Conservation (phyloP, 225 moss, liverwort and hornwort genomes). For the Marchantia polymorpha region DNA sequence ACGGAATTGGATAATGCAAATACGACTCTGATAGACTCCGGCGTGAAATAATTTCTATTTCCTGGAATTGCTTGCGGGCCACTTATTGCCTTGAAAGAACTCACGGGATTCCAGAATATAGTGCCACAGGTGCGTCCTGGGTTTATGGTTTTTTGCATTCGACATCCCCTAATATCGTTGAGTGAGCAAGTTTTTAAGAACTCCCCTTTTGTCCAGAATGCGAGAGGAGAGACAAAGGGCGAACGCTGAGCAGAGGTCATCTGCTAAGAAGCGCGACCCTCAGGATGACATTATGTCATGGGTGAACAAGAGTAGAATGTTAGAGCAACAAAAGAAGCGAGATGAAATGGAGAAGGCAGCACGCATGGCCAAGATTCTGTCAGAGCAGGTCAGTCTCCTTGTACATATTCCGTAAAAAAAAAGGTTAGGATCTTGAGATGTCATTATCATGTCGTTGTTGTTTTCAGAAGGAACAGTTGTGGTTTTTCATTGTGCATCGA, state of each 20-base stretch:
- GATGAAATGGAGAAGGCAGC: slow-evolving; percentile 91
- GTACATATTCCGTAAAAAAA: not conserved
- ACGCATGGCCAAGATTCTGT: slow-evolving; percentile 84
- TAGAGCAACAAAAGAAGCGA: slow-evolving; percentile 71
- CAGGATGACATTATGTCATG: slow-evolving; percentile 73
- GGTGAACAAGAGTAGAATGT: slow-evolving; percentile 90
- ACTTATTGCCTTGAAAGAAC: no score
- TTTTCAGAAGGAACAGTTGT: not conserved
- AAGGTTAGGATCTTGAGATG: not conserved
- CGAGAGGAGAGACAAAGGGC: slow-evolving; percentile 64
- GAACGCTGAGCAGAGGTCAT: slow-evolving; percentile 57
- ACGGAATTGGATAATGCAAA: no score
- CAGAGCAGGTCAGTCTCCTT: slow-evolving; percentile 64
- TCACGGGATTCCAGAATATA: no score
- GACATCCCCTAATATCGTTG: no score
- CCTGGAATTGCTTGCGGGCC: no score
- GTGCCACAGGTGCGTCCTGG: no score
- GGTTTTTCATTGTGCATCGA: not conserved
- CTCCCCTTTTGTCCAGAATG: slow-evolving; percentile 40
- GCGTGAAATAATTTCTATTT: no score
- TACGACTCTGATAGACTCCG: no score
- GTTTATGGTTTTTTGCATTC: no score
- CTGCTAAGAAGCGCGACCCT: slow-evolving; percentile 56
- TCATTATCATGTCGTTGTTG: not conserved
- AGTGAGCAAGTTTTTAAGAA: slow-evolving; percentile 6